Percentiles rank a stretch among this genome's conserved stretches.
Evolutionary conservation across 345 rosid genomes (phyloP).

Genomic region (Citrus reticulata): DNA sequence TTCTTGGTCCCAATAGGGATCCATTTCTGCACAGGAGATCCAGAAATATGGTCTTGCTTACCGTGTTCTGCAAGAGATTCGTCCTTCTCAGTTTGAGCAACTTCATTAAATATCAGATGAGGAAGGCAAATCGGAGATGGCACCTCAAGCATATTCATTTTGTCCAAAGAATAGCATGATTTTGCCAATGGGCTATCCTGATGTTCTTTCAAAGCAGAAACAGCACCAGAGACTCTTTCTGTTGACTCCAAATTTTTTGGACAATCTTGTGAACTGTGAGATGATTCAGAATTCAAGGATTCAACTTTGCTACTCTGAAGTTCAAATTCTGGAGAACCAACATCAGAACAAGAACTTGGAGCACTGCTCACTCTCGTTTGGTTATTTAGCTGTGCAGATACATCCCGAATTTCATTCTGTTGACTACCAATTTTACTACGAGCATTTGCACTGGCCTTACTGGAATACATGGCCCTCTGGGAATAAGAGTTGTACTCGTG

Average conservation of each 20-base stretch:
- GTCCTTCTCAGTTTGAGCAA: conserved; percentile 25
- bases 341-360: conserved; percentile 13
- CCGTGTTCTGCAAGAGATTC: conserved; percentile 19
- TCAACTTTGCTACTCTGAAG: not conserved
- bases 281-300: conserved; percentile 20
- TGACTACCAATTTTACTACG: conserved; percentile 8
- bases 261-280: conserved; percentile 16
- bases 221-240: conserved; percentile 6
- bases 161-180: conserved; percentile 17
- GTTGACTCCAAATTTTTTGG: conserved; percentile 6
- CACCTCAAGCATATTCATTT: conserved; percentile 12
- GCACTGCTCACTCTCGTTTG: conserved; percentile 12
- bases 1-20: conserved; percentile 38
- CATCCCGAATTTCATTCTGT: conserved; percentile 19
- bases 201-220: conserved; percentile 10
- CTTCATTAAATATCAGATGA: conserved; percentile 30
- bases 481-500: conserved; percentile 17
- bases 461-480: conserved; percentile 25
- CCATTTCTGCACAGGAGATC: conserved; percentile 42
- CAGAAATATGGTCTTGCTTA: conserved; percentile 36
- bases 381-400: conserved; percentile 7
- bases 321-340: conserved; percentile 11
- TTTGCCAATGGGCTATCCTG: conserved; percentile 11
- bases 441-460: conserved; percentile 19
- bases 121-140: conserved; percentile 24